Conservation (phyloP, 2,329 filamentous ascomycete genomes). For the Bipolaris cookei region DNA sequence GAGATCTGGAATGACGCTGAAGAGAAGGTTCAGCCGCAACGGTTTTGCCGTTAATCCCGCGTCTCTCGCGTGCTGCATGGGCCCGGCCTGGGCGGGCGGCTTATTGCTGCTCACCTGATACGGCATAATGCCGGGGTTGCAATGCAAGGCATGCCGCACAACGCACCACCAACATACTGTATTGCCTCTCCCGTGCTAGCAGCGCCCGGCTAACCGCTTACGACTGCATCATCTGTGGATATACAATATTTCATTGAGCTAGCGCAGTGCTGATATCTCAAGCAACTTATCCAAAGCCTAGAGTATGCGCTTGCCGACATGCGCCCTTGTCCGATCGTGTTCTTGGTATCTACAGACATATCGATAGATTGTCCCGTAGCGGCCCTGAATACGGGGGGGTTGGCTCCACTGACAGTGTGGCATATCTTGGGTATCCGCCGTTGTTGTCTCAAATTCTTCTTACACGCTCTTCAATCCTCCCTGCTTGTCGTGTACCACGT, state of each 20-base stretch:
- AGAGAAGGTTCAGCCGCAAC: neutral
- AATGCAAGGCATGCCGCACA: slow-evolving; percentile 8
- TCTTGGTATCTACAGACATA: neutral
- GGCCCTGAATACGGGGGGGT: slow-evolving; percentile 1
- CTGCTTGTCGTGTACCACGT: slow-evolving; percentile 4
- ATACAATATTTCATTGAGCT: slow-evolving; percentile 12
- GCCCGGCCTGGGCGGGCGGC: neutral
- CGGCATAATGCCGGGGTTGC: slow-evolving; percentile 10
- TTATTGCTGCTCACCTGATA: slow-evolving; percentile 8
- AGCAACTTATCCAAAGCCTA: neutral
- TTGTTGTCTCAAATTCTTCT: slow-evolving; percentile 1
- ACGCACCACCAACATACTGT: slow-evolving; percentile 4
- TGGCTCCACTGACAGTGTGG: slow-evolving; percentile 11
- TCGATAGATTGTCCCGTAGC: neutral
- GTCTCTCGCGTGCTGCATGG: neutral
- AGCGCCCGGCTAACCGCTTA: slow-evolving; percentile 1
- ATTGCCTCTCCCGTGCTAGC: slow-evolving; percentile 10
- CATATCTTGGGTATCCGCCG: slow-evolving; percentile 10
- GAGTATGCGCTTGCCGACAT: slow-evolving; percentile 10
- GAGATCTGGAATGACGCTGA: neutral
- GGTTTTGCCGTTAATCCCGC: neutral
- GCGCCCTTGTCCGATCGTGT: neutral
- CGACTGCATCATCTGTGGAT: slow-evolving; percentile 5
- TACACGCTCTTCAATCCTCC: neutral
- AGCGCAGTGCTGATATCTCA: neutral